phyloP scores from a whole-genome alignment of 2,329 filamentous ascomycete genomes.

The Penicillium sp. region DNA sequence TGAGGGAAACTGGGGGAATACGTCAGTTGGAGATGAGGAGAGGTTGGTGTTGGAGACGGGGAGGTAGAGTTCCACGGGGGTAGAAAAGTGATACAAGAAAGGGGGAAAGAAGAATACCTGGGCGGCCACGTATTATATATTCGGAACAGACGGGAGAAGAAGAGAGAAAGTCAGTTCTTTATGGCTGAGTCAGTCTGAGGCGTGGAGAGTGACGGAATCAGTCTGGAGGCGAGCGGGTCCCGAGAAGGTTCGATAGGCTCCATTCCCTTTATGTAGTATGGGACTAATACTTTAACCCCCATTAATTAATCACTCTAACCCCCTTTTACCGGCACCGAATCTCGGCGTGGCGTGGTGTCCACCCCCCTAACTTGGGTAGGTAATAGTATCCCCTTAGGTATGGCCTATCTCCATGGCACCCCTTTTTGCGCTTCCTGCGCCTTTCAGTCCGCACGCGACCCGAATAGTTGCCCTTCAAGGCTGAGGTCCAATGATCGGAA shows the following conservation, averaged over 20 bases:
- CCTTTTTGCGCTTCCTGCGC: conserved; percentile 12
- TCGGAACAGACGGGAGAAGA: conserved; percentile 27
- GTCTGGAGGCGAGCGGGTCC: conserved; percentile 22
- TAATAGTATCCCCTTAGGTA: not conserved
- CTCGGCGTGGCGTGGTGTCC: conserved; percentile 4
- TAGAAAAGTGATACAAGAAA: conserved; percentile 2
- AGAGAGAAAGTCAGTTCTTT: conserved; percentile 12
- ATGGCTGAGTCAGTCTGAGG: conserved; percentile 24
- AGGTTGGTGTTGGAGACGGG: conserved; percentile 6
- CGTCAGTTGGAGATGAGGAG: conserved; percentile 1
- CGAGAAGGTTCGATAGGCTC: conserved; percentile 21
- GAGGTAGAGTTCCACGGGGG: conserved; percentile 6
- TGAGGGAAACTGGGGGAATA: not conserved
- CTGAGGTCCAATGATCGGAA: conserved; percentile 14
- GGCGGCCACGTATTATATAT: conserved; percentile 18
- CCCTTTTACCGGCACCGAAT: not conserved
- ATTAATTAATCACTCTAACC: not conserved
- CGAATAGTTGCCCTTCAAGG: conserved; percentile 3
- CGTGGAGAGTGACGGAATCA: conserved; percentile 26
- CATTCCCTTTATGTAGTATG: not conserved
- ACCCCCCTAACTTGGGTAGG: not conserved
- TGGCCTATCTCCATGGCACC: not conserved
- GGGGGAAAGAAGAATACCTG: not conserved
- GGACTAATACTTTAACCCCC: not conserved
- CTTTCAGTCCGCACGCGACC: conserved; percentile 7